Evolutionary conservation across 345 rosid genomes (phyloP), one percentile per base, ranked within the genome.

Genomic region (Diplotaxis tenuifolia): DNA sequence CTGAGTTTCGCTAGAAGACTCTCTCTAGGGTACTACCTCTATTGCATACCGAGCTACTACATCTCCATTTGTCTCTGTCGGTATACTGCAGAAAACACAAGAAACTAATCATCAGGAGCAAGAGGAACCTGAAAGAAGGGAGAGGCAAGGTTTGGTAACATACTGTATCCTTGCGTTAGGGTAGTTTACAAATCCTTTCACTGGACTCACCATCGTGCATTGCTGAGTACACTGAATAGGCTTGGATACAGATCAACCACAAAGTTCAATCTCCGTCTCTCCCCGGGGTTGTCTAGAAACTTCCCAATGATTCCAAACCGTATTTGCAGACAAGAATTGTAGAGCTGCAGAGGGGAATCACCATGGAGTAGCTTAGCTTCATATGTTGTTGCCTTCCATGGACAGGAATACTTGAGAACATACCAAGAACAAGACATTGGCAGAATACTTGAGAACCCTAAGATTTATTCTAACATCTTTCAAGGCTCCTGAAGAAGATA

Each of bases 401-500:
- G 68, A 88, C 83, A 22, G 78, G 72, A 67, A 75, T 84, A n/a
- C n/a, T n/a, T n/a, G 58, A 70, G 10, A 36, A 63, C 79, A 81
- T 84, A 91, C 98, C 95, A 94, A 72, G 84, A 94, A 86, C 67
- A 94, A 81, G 72, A 91, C 98, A 2, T 96, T 86, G 9, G 97
- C 97, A 81, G 97, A 94, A 32, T 84, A 80, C 76, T 94, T 94
- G 42, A 94, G 60, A 77, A 91, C 96, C 84, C 91, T 95, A 73
- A 94, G 88, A 81, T 94, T 94, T 96, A 94, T 86, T 32, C 90
- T 74, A 47, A 91, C 96, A 84, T 94, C 98, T 57, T n/a, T 87
- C 98, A 61, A 94, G 82, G 82, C 98, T 94, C 92, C 98, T 94
- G 86, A 56, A 62, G 20, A 25, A 25, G 28, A 76, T 23, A 6